These are phyloP conservation scores for Marasmius oreades DNA, from an alignment of 1,284 basidiomycete genomes.

Conservation along the genomic window DNA sequence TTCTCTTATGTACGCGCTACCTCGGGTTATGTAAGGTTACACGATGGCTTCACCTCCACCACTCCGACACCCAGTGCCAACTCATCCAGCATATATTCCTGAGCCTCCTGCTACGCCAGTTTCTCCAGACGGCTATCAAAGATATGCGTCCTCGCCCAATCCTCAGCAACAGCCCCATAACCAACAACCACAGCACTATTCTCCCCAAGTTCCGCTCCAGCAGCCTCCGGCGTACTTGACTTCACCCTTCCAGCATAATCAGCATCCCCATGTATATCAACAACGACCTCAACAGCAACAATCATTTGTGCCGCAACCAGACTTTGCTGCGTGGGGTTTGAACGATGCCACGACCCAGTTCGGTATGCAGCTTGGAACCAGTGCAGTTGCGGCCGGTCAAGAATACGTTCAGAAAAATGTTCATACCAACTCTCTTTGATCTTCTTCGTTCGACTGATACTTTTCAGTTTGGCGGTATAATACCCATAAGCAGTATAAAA, in stretches of 20 bases:
- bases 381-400: slow-evolving; percentile 89
- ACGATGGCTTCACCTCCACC: slow-evolving; percentile 63
- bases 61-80: slow-evolving; percentile 85
- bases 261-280: slow-evolving; percentile 22
- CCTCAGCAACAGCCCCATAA: slow-evolving; percentile 28
- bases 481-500: slow-evolving; percentile 79
- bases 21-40: slow-evolving; percentile 1
- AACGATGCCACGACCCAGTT: slow-evolving; percentile 95
- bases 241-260: slow-evolving; percentile 15
- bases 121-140: slow-evolving; percentile 74
- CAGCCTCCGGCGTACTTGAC: slow-evolving; percentile 18
- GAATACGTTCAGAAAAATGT: slow-evolving; percentile 96
- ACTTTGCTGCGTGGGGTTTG: slow-evolving; percentile 76
- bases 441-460: slow-evolving; percentile 4
- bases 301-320: slow-evolving; percentile 23
- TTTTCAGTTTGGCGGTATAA: slow-evolving; percentile 71
- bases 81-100: slow-evolving; percentile 85
- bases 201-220: slow-evolving; percentile 20
- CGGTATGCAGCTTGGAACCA: slow-evolving; percentile 93
- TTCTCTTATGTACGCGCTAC: not conserved
- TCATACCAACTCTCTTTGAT: slow-evolving; percentile 26
- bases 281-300: slow-evolving; percentile 25
- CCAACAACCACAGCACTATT: slow-evolving; percentile 25
- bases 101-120: slow-evolving; percentile 82
- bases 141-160: slow-evolving; percentile 62